Evolutionary conservation across 805 yeast species (phyloP).

Genomic region (Barnettozyma vustinii): DNA sequence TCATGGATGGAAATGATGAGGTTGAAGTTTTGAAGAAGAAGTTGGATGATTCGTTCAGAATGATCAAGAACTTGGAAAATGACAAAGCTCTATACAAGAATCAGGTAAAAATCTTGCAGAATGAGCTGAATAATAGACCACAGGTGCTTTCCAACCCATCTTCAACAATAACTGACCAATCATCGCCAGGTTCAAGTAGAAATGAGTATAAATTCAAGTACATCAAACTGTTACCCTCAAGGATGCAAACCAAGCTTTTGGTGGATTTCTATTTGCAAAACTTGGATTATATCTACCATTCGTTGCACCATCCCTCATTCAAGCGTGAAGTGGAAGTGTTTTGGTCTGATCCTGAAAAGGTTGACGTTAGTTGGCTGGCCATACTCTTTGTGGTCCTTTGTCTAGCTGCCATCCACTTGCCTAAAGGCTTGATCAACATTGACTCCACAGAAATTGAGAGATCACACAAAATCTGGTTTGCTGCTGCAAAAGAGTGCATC

Average conservation of each 20-base stretch:
- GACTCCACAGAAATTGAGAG: conserved; percentile 21
- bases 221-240: conserved; percentile 20
- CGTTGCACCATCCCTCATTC: conserved; percentile 27
- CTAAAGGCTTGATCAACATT: conserved; percentile 24
- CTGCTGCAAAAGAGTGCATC: conserved; percentile 23
- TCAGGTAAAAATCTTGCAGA: conserved; percentile 9
- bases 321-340: conserved; percentile 13
- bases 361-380: conserved; percentile 23
- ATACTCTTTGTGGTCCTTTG: conserved; percentile 21
- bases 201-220: conserved; percentile 18
- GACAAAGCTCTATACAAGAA: conserved; percentile 11
- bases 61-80: conserved; percentile 15
- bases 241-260: conserved; percentile 20
- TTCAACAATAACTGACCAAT: conserved; percentile 1
- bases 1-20: conserved; percentile 3
- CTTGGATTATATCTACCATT: conserved; percentile 27
- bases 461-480: conserved; percentile 25
- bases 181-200: not conserved
- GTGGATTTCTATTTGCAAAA: conserved; percentile 25
- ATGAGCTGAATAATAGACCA: conserved; percentile 6
- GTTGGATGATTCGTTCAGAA: conserved; percentile 10
- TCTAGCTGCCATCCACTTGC: conserved; percentile 25
- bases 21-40: conserved; percentile 11
- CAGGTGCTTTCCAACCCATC: not conserved
- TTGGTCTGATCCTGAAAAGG: conserved; percentile 19